Base-by-base conservation (phyloP, 2,329 filamentous ascomycete species). In the Scytalidium sp. region DNA sequence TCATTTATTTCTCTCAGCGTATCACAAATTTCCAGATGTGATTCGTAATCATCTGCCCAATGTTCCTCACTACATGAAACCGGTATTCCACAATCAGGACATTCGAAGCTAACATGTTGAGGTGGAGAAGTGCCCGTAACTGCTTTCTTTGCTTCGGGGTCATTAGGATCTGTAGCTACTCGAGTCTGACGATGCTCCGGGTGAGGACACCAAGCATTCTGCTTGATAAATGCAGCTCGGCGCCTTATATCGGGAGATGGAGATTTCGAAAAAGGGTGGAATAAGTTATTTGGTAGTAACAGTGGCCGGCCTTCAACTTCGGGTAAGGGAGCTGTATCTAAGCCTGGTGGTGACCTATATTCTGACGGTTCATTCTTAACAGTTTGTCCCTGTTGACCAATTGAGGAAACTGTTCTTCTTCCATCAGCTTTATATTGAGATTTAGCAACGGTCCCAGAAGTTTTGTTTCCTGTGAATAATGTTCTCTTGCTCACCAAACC, bases 41-140 rank as follows among this genome's bases (percentile, higher is more conserved):
- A 80, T 70, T 97, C 93, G 64, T 96, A 99, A 68, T 97, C 90
- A 60, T 95, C 90, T 66, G 88, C 90, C 88, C 93, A 97, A 67
- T 99, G 94, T 59, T 90, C 87, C 69, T 97, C 88, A 60, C 84
- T 93, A 73, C 94, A 99, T 66, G 94, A 96, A 6, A 96, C 85
- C 0, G 95, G 92, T 40, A 97, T 81, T 13, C 94, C 94, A 61
- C 94, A 99, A 68, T 99, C 93, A 1, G 94, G 92, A 62, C 94
- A 99, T 69, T 97, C 94, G 64, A 96, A 97, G 59, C 88, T 78
- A 46, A 97, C 90, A 69, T 96, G 90, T 15, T 85, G 84, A 0
- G 93, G 87, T 9, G 90, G 79, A 53, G 83, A 70, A 36, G 70
- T 67, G 43, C 80, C 83, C 10, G 74, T 79, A 17, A 70, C 64